Evolutionary conservation across 1,139 yeast species (phyloP).

Genomic region (Suhomyces bribrorum): DNA sequence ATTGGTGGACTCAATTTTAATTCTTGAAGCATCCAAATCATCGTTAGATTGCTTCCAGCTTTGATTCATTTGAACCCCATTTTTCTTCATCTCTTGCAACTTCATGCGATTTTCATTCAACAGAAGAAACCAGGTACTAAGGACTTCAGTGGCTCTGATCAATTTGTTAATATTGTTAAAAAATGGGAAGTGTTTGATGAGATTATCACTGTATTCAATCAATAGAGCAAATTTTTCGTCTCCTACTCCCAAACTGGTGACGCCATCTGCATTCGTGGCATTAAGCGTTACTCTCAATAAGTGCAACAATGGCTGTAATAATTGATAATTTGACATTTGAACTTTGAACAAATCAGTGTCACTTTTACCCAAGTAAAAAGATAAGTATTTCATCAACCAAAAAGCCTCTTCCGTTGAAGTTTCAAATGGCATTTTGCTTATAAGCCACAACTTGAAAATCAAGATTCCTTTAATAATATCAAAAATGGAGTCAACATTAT

Average conservation of each 20-base stretch:
- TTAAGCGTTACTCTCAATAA: conserved; percentile 30
- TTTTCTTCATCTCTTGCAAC: conserved; percentile 6
- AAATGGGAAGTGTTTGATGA: conserved; percentile 31
- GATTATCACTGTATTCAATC: conserved; percentile 26
- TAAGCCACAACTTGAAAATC: conserved; percentile 34
- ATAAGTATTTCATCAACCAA: conserved; percentile 25
- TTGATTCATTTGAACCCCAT: neutral
- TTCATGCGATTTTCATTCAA: conserved; percentile 22
- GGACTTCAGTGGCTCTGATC: conserved; percentile 26
- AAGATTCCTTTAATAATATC: conserved; percentile 26
- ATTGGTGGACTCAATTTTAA: neutral
- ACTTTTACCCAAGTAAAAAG: conserved; percentile 21
- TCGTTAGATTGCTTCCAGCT: neutral
- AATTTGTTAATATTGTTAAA: conserved; percentile 33
- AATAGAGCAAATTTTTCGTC: conserved; percentile 9
- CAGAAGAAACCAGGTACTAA: conserved; percentile 32
- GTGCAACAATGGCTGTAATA: conserved; percentile 39
- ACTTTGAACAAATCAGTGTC: conserved; percentile 31
- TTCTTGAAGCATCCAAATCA: conserved; percentile 9
- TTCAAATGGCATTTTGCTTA: conserved; percentile 25
- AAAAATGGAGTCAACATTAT: conserved; percentile 17
- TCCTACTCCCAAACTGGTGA: neutral
- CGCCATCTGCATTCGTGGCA: conserved; percentile 10
- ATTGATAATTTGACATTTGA: conserved; percentile 36
- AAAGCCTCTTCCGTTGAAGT: conserved; percentile 26